phyloP scores from a whole-genome alignment of 2,329 filamentous ascomycete species.

The Aspergillus sp. region DNA sequence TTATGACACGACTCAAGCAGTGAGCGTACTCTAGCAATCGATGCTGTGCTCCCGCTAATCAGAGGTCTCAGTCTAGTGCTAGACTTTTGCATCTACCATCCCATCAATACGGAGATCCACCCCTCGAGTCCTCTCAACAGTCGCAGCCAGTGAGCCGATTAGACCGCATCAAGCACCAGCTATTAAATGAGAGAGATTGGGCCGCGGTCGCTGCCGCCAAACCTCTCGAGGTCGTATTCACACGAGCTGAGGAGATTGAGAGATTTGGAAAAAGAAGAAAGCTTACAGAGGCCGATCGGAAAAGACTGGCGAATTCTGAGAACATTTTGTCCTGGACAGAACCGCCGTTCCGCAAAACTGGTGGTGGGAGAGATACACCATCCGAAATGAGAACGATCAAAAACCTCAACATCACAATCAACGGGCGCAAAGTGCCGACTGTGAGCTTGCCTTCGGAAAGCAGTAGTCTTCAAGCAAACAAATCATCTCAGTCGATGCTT shows the following conservation, averaged over 20 bases:
- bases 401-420: conserved; percentile 23
- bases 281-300: conserved; percentile 31
- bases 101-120: background rate
- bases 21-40: background rate
- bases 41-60: background rate
- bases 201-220: conserved; percentile 34
- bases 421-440: conserved; percentile 18
- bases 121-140: background rate
- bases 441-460: background rate
- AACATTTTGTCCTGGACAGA: conserved; percentile 1
- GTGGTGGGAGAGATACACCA: conserved; percentile 1
- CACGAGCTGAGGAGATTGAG: conserved; percentile 27
- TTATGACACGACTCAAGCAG: background rate
- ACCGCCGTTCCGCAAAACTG: conserved; percentile 3
- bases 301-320: conserved; percentile 19
- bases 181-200: conserved; percentile 40
- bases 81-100: background rate
- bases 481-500: conserved; percentile 37
- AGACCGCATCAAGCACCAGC: conserved; percentile 30
- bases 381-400: conserved; percentile 9
- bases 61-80: background rate
- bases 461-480: conserved; percentile 8
- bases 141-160: conserved; percentile 13
- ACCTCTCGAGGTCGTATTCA: conserved; percentile 34
- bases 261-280: conserved; percentile 37